Percentiles rank a stretch among this genome's conserved stretches.
phyloP scores from a whole-genome alignment of 805 yeast species.

The Kodamaea lidongshanica region DNA sequence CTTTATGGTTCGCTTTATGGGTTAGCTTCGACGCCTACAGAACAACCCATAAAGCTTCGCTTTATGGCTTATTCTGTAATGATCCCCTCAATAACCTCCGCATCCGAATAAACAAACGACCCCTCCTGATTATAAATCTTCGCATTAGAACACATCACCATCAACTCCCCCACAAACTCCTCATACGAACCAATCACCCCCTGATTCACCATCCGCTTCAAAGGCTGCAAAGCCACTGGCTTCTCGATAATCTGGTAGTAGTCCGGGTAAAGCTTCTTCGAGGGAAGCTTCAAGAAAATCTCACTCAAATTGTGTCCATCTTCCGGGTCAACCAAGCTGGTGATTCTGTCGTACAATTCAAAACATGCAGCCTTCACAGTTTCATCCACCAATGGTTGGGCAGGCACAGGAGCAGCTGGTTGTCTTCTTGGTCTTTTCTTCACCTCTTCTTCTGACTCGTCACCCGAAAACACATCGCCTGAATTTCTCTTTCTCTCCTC shows the following conservation, averaged over 20 bases:
- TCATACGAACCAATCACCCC: slow-evolving; percentile 33
- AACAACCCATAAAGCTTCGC: no score
- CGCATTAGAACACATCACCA: slow-evolving; percentile 67
- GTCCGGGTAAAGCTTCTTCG: slow-evolving; percentile 74
- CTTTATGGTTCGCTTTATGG: no score
- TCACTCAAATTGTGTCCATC: slow-evolving; percentile 34
- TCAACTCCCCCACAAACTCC: slow-evolving; percentile 54
- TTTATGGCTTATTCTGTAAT: slow-evolving; percentile 11
- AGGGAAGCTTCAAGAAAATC: slow-evolving; percentile 62
- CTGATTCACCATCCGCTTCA: slow-evolving; percentile 44
- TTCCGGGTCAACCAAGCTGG: slow-evolving; percentile 37
- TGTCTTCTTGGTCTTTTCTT: slow-evolving; percentile 10
- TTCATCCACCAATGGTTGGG: slow-evolving; percentile 9
- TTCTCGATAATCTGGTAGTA: slow-evolving; percentile 60
- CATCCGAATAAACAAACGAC: slow-evolving; percentile 57
- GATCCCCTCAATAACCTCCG: slow-evolving; percentile 38
- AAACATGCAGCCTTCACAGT: slow-evolving; percentile 21
- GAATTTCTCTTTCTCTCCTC: slow-evolving; percentile 36
- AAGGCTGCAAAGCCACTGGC: slow-evolving; percentile 55
- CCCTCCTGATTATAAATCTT: slow-evolving; percentile 64
- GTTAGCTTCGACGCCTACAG: no score
- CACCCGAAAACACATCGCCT: slow-evolving; percentile 16
- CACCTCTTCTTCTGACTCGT: slow-evolving; percentile 17
- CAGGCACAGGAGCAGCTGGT: slow-evolving; percentile 8
- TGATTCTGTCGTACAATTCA: slow-evolving; percentile 39